These are phyloP conservation scores for Pilatotrama ljubarskyi DNA, from an alignment of 768 basidiomycete species.

Conservation along the genomic window DNA sequence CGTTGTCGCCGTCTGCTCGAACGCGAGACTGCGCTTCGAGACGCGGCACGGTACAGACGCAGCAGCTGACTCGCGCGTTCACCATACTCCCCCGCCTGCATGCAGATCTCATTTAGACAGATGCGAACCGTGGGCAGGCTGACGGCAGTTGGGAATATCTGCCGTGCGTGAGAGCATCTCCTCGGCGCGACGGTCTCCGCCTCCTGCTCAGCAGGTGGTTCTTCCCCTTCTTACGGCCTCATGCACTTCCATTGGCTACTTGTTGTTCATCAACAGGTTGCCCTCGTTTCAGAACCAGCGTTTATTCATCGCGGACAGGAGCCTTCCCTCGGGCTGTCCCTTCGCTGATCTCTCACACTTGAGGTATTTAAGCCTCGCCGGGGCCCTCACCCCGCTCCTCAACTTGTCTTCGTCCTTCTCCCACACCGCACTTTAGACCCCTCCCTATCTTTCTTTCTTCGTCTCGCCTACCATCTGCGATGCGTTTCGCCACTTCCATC, in stretches of 20 bases:
- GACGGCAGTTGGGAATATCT: neutral
- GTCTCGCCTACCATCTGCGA: constrained; percentile 10
- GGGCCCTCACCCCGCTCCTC: neutral
- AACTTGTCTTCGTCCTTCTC: constrained; percentile 2
- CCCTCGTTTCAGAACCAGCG: constrained; percentile 13
- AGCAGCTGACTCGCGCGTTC: neutral
- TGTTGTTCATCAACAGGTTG: constrained; percentile 5
- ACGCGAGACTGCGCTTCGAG: too few species aligned
- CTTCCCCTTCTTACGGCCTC: constrained; percentile 1
- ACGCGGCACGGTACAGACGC: too few species aligned
- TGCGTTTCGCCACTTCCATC: constrained; percentile 19
- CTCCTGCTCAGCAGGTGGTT: neutral
- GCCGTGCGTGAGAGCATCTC: constrained; percentile 5
- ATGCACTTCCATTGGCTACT: neutral
- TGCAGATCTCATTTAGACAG: neutral
- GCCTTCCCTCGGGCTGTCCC: constrained; percentile 6
- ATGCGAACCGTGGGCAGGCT: neutral
- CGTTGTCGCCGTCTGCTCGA: too few species aligned
- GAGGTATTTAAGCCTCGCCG: constrained; percentile 2
- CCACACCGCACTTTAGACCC: constrained; percentile 1
- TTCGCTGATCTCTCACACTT: constrained; percentile 3
- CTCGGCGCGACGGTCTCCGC: neutral
- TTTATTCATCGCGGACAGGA: constrained; percentile 2
- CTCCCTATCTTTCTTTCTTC: neutral
- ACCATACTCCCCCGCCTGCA: neutral